Evolutionary conservation across 441 rosid genomes (phyloP).

Genomic region (Dalechampia spathulata): DNA sequence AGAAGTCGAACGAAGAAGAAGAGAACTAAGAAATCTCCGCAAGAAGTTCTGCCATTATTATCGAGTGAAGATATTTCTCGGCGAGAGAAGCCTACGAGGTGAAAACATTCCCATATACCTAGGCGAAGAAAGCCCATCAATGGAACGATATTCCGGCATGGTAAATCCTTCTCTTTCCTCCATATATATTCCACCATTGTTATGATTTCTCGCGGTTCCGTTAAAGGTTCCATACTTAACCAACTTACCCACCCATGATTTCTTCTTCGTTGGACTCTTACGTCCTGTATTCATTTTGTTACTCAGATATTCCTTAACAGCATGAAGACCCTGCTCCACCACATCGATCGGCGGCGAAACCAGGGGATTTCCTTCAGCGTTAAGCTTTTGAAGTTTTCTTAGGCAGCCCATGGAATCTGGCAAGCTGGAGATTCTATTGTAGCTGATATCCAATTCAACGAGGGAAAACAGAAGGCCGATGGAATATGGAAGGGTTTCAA

Average conservation of each 20-base stretch:
- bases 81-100: conserved; percentile 67
- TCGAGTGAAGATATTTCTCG: conserved; percentile 32
- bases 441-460: conserved; percentile 68
- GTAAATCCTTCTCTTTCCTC: conserved; percentile 37
- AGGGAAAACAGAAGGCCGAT: conserved; percentile 70
- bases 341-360: conserved; percentile 67
- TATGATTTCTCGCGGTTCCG: conserved; percentile 19
- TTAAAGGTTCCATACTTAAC: conserved; percentile 56
- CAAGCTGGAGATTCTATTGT: conserved; percentile 53
- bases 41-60: not conserved
- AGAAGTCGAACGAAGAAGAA: too few relatives aligned
- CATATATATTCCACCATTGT: too few relatives aligned
- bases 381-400: conserved; percentile 53
- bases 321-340: conserved; percentile 43
- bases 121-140: conserved; percentile 55
- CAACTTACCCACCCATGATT: conserved; percentile 67
- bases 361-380: conserved; percentile 74
- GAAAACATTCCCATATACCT: conserved; percentile 59
- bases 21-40: too few relatives aligned
- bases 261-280: conserved; percentile 41
- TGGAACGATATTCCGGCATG: conserved; percentile 38
- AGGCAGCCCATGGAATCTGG: conserved; percentile 83
- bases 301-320: conserved; percentile 56
- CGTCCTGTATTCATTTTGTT: conserved; percentile 47
- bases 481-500: conserved; percentile 53